Evolutionary conservation across 192 early-diverging fungal genomes (phyloP).

Genomic region (Umbelopsis vinacea): DNA sequence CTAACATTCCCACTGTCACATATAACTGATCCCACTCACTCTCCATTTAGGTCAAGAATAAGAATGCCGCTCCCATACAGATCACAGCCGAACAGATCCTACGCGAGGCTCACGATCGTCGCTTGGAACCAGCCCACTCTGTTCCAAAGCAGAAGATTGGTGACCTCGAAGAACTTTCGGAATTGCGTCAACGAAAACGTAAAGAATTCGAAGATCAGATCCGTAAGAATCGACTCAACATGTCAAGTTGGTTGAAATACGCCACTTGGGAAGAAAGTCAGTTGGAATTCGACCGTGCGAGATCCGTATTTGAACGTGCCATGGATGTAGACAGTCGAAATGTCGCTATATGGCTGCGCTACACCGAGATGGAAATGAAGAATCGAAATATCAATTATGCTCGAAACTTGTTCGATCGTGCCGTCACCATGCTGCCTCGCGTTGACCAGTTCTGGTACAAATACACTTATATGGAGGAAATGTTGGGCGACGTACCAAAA

Average conservation of each 20-base stretch:
- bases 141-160: constrained; percentile 87
- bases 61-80: constrained; percentile 95
- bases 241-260: constrained; percentile 95
- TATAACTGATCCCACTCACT: too few species aligned
- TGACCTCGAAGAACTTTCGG: constrained; percentile 91
- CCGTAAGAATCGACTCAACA: constrained; percentile 80
- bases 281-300: constrained; percentile 81
- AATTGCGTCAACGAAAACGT: constrained; percentile 88
- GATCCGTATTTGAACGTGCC: constrained; percentile 91
- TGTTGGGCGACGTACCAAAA: constrained; percentile 87
- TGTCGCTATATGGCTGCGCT: constrained; percentile 87
- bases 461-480: constrained; percentile 98
- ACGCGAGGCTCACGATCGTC: constrained; percentile 88
- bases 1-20: too few species aligned
- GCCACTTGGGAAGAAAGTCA: constrained; percentile 95
- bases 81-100: constrained; percentile 99
- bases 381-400: constrained; percentile 92
- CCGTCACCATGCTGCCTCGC: constrained; percentile 84
- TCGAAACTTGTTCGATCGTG: constrained; percentile 93
- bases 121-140: constrained; percentile 63
- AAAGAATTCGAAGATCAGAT: constrained; percentile 95
- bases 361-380: constrained; percentile 98
- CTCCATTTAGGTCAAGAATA: constrained; percentile 86
- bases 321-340: constrained; percentile 89
- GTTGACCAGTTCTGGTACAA: constrained; percentile 91